phyloP scores from a whole-genome alignment of 2,329 filamentous ascomycete genomes.

The Chaetomiaceae sp. region DNA sequence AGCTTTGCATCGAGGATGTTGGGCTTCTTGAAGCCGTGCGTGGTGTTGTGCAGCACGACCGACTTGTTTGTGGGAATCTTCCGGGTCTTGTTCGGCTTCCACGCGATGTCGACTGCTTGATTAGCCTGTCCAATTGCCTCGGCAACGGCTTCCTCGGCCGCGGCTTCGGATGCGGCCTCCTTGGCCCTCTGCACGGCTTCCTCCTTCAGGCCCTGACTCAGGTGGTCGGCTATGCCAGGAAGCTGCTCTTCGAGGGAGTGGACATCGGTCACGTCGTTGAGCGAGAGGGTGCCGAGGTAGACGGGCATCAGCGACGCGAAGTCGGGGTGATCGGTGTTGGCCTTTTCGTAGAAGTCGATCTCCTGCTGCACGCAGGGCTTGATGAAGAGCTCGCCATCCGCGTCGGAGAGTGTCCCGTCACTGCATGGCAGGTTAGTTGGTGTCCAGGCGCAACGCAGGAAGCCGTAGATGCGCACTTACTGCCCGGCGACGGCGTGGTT shows the following conservation, averaged over 20 bases:
- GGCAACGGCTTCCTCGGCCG: constrained; percentile 1
- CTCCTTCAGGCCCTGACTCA: constrained; percentile 39
- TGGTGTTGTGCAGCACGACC: constrained; percentile 80
- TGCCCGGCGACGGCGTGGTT: constrained; percentile 78
- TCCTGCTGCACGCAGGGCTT: constrained; percentile 88
- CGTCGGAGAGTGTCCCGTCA: constrained; percentile 83
- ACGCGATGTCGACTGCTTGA: constrained; percentile 31
- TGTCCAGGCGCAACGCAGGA: not conserved
- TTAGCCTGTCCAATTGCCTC: constrained; percentile 1
- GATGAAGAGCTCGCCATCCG: constrained; percentile 79
- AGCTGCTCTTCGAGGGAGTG: constrained; percentile 46
- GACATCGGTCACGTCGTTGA: constrained; percentile 52
- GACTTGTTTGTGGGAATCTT: constrained; percentile 72
- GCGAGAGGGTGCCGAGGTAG: constrained; percentile 73
- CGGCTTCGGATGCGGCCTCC: constrained; percentile 17
- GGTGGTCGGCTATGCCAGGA: constrained; percentile 40
- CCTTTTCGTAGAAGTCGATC: constrained; percentile 83
- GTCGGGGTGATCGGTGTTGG: constrained; percentile 58
- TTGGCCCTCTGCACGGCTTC: constrained; percentile 29
- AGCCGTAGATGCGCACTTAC: constrained; percentile 47
- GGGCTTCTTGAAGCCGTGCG: constrained; percentile 72
- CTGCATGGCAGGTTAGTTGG: constrained; percentile 41
- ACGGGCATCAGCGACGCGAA: constrained; percentile 79
- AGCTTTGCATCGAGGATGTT: constrained; percentile 95
- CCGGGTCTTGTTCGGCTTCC: constrained; percentile 47